phyloP scores from a whole-genome alignment of 2,329 filamentous ascomycete species.

The Seiridium unicorne region DNA sequence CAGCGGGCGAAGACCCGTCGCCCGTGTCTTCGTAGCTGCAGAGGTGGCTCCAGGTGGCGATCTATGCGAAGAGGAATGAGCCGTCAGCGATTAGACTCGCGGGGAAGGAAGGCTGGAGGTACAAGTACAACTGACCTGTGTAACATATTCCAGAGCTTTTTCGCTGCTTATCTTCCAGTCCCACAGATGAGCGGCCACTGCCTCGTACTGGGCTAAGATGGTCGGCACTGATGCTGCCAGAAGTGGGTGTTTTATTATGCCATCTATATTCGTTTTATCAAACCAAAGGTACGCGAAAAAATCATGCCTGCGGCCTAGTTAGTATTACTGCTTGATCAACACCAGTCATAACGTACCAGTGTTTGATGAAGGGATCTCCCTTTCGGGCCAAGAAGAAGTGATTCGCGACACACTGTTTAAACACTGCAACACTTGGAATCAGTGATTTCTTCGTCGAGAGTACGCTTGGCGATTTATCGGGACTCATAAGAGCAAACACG shows the following conservation, averaged over 20 bases:
- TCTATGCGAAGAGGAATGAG: not conserved
- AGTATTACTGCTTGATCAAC: not conserved
- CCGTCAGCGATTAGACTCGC: too few relatives aligned
- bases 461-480: too few relatives aligned
- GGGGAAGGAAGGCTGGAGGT: not conserved
- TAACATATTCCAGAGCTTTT: conserved; percentile 34
- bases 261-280: conserved; percentile 21
- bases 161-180: conserved; percentile 29
- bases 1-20: conserved; percentile 20
- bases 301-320: conserved; percentile 29
- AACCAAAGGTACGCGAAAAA: conserved; percentile 29
- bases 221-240: conserved; percentile 24
- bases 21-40: conserved; percentile 19
- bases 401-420: conserved; percentile 28
- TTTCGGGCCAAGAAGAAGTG: conserved; percentile 37
- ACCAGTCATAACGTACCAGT: conserved; percentile 18
- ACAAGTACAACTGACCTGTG: conserved; percentile 21
- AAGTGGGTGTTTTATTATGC: conserved; percentile 22
- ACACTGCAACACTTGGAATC: conserved; percentile 10
- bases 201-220: conserved; percentile 19
- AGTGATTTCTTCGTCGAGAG: too few relatives aligned
- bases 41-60: conserved; percentile 33
- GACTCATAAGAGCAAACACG: too few relatives aligned
- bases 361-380: conserved; percentile 36
- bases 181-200: conserved; percentile 19